Evolutionary conservation across 2,329 filamentous ascomycete species (phyloP), one percentile per base, ranked within the genome.

Genomic region (Aspergillus brunneoviolaceus): DNA sequence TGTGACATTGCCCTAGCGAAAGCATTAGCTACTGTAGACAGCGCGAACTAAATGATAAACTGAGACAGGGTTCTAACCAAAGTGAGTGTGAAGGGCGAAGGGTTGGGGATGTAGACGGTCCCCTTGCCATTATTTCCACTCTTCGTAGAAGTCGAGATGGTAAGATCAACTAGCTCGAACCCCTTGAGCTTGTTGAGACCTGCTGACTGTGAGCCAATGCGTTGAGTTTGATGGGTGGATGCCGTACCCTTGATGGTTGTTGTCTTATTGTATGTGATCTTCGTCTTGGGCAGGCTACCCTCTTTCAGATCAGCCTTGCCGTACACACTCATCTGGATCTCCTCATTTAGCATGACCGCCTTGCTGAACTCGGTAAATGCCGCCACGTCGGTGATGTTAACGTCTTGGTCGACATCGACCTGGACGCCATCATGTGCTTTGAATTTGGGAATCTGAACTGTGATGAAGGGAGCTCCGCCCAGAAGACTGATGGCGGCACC

Each of bases 51-150:
- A 4, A 16, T 35, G 23, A 16, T n/a, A 6, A 27, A 12, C 19
- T 31, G 42, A 29, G 11, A 12, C 23, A 6, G 6, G 16, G 33
- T 23, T 35, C 61, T 19, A 72, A 79, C 77, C 78, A 88, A 77
- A 49, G 76, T 73, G 58, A 87, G 73, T 4, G 81, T 84, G 73
- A 86, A 76, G 57, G 85, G 77, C 2, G 84, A 84, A 0, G 85
- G 85, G 69, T 88, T 88, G 60, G 85, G 85, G 53, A 88, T 84
- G 62, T 71, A 76, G 51, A 85, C 81, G 12, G 74, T 79, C 65
- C 83, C 86, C 23, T 79, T 69, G 66, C 86, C 77, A 70, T 87
- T 87, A 59, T 79, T 78, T 50, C 79, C 80, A 63, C 83, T 80
- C 27, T 72, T 59, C 1, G 70, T 59, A 33, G 70, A 72, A 9